phyloP scores from a whole-genome alignment of 1,284 basidiomycete species.

The Trametes pubescens region DNA sequence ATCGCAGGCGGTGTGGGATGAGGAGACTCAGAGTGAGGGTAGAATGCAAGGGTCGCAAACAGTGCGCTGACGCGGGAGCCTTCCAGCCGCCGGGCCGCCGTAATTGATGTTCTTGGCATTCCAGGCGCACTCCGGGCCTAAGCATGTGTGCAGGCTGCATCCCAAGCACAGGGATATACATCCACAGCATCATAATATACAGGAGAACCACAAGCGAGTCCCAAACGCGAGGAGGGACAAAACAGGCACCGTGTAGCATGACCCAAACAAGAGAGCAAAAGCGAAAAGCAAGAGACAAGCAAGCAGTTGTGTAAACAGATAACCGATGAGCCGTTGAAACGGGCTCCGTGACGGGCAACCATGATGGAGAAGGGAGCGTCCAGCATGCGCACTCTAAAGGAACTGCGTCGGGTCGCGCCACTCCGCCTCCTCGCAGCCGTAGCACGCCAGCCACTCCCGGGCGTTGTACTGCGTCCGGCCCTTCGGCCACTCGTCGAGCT shows the following conservation, averaged over 20 bases:
- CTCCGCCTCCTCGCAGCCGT: constrained; percentile 41
- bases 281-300: constrained; percentile 8
- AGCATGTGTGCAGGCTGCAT: not conserved
- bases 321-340: not conserved
- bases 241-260: not conserved
- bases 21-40: not conserved
- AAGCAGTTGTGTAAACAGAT: not conserved
- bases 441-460: constrained; percentile 69
- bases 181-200: not conserved
- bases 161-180: too few species aligned
- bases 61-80: not conserved
- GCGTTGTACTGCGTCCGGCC: constrained; percentile 58
- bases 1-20: not conserved
- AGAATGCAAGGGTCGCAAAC: too few species aligned
- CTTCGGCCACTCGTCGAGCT: constrained; percentile 59
- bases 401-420: constrained; percentile 44
- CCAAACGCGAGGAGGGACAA: not conserved
- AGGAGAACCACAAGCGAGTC: not conserved
- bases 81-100: not conserved
- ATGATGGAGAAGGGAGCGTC: not conserved
- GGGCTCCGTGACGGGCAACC: not conserved
- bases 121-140: not conserved
- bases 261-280: constrained; percentile 1
- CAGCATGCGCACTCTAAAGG: constrained; percentile 18
- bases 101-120: not conserved